Evolutionary conservation across 2,329 filamentous ascomycete species (phyloP).

Genomic region (Fusarium sambucinum): DNA sequence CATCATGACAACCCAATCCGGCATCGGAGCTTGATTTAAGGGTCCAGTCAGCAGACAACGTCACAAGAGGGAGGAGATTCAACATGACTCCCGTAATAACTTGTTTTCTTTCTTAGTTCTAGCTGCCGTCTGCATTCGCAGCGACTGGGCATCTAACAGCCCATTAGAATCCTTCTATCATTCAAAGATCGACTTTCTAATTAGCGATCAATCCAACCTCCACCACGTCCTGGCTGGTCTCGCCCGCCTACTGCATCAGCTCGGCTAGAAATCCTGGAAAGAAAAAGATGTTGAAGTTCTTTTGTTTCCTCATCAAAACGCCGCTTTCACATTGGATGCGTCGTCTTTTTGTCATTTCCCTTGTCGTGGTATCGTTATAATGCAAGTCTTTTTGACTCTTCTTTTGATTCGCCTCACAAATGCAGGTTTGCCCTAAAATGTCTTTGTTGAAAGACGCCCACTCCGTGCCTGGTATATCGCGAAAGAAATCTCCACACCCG

Average conservation of each 20-base stretch:
- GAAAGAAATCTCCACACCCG: slow-evolving; percentile 46
- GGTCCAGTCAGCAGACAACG: neutral
- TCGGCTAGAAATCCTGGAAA: slow-evolving; percentile 59
- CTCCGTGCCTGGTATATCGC: slow-evolving; percentile 54
- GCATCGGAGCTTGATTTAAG: neutral
- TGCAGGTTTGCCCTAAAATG: slow-evolving; percentile 53
- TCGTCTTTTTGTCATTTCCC: slow-evolving; percentile 50
- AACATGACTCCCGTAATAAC: slow-evolving; percentile 31
- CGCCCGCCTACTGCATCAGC: slow-evolving; percentile 53
- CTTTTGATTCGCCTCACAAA: slow-evolving; percentile 55
- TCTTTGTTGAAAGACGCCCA: slow-evolving; percentile 64
- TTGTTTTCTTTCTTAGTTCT: slow-evolving; percentile 46
- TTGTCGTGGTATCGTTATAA: slow-evolving; percentile 56
- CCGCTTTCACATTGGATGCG: slow-evolving; percentile 51
- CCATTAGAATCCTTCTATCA: slow-evolving; percentile 23
- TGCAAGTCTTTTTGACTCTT: slow-evolving; percentile 53
- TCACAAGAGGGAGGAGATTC: slow-evolving; percentile 7
- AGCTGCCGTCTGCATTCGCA: slow-evolving; percentile 44
- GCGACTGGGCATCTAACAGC: slow-evolving; percentile 41
- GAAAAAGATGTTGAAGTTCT: slow-evolving; percentile 63
- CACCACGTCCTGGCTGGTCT: slow-evolving; percentile 40
- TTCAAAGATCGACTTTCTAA: slow-evolving; percentile 21
- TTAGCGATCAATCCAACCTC: slow-evolving; percentile 37
- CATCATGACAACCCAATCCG: slow-evolving; percentile 24
- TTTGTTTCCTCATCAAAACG: slow-evolving; percentile 60